phyloP scores from a whole-genome alignment of 208 protist genomes.

The Leishmania arabica region DNA sequence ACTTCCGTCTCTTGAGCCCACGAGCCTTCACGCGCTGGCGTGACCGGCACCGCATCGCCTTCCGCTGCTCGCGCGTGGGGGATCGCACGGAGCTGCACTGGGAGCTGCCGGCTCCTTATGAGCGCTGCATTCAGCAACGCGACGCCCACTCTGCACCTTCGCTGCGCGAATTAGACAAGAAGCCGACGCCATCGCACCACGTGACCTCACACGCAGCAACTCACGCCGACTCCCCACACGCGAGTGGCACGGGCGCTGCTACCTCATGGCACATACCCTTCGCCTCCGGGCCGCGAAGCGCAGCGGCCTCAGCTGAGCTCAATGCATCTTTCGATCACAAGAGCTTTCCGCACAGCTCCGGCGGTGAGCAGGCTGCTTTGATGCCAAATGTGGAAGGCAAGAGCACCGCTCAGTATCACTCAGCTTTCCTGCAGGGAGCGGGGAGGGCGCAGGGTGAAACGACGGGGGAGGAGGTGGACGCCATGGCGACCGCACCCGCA shows the following conservation, averaged over 20 bases:
- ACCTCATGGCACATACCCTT: slow-evolving; percentile 4
- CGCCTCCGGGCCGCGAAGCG: background rate
- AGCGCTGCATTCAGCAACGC: slow-evolving; percentile 51
- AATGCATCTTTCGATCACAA: background rate
- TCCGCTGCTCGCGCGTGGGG: slow-evolving; percentile 50
- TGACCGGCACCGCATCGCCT: slow-evolving; percentile 64
- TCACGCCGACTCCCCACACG: background rate
- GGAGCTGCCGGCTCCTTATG: slow-evolving; percentile 49
- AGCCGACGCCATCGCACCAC: background rate
- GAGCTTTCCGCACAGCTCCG: background rate
- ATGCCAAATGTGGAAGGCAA: background rate
- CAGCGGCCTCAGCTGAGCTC: background rate
- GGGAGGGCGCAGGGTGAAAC: background rate
- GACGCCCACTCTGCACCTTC: background rate
- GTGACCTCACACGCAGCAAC: background rate
- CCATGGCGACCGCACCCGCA: background rate
- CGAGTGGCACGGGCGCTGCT: background rate
- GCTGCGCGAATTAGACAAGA: background rate
- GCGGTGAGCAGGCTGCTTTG: too few species aligned
- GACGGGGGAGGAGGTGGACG: background rate
- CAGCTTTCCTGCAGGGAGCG: background rate
- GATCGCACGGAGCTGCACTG: slow-evolving; percentile 44
- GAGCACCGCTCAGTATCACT: background rate
- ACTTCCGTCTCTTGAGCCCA: slow-evolving; percentile 74
- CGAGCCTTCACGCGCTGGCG: slow-evolving; percentile 78